Evolutionary conservation across 2,329 filamentous ascomycete species (phyloP), one percentile per base, ranked within the genome.

Genomic region (Paecilomyces sp.): DNA sequence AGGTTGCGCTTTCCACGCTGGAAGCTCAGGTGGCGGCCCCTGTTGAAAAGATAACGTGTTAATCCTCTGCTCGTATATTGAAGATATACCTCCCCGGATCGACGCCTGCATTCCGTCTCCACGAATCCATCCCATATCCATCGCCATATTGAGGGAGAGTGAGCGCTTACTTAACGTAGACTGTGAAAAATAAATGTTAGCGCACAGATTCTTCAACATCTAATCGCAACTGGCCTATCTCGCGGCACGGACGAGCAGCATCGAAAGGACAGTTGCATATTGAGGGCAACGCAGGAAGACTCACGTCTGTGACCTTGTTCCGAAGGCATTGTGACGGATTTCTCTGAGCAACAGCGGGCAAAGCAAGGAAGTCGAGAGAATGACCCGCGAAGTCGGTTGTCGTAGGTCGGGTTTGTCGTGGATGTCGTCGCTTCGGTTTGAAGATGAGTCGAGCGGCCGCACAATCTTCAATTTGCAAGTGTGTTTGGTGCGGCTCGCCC

Each of bases 11-110:
- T 93, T 79, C 89, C 89, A 81, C 93, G 90, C 86, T 96, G 89
- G 86, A 96, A 97, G 83, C 89, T 93, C 83, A 97, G 84, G 88
- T 97, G 93, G 83, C 92, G 92, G 85, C 92, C 93, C 91, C 91
- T 95, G 77, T 65, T 67, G 34, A 66, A 69, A 60, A 65, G 68
- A 68, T 63, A 64, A 28, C 67, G 66, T 68, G 70, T 75, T 73
- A 75, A 74, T 65, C 57, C 60, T 66, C 67, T 69, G 64, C 65
- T 63, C 63, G 60, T n/a, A 57, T 61, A 54, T 57, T 57, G 2
- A 54, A 33, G 6, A 33, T 34, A 13, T 50, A 13, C 56, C 59
- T 25, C 57, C 50, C 56, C 34, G 57, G 54, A 54, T 36, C 55
- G 50, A 60, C 24, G 30, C 53, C 25, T 22, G 30, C 58, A 55